phyloP scores from a whole-genome alignment of 164 flowering plant genomes.

The Nymphaea thermarum region DNA sequence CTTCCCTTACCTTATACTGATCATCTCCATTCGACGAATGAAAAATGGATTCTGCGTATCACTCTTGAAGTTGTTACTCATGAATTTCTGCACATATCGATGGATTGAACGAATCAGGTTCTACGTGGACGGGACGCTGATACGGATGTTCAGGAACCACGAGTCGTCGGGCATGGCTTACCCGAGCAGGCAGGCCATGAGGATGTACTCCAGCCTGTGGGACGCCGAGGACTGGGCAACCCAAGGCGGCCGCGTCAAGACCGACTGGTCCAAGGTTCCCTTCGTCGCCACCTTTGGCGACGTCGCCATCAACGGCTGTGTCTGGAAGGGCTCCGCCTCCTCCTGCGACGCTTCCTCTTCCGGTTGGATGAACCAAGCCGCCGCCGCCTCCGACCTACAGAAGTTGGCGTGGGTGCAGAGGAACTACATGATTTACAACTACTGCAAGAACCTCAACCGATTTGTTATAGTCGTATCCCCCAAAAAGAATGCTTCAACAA shows the following conservation, averaged over 20 bases:
- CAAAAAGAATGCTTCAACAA: no score
- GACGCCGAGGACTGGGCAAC: slow-evolving; percentile 21
- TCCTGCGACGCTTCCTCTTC: slow-evolving; percentile 5
- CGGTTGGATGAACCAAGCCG: slow-evolving; percentile 5
- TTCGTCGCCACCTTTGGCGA: slow-evolving; percentile 14
- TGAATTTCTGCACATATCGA: no score
- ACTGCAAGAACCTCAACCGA: no score
- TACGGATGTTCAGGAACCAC: slow-evolving; percentile 13
- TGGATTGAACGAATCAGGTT: no score
- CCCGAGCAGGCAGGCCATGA: slow-evolving; percentile 16
- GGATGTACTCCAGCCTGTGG: slow-evolving; percentile 17
- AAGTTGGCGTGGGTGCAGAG: slow-evolving; percentile 11
- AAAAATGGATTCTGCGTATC: no score
- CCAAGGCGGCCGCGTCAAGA: slow-evolving; percentile 15
- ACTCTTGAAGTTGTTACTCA: no score
- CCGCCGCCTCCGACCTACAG: slow-evolving; percentile 6
- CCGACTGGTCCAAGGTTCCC: slow-evolving; percentile 15
- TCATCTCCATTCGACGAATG: no score
- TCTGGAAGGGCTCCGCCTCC: slow-evolving; percentile 10
- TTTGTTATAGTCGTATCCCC: no score
- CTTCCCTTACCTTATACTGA: no score
- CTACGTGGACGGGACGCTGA: slow-evolving; percentile 14
- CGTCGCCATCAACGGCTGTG: slow-evolving; percentile 10
- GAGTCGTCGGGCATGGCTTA: slow-evolving; percentile 9
- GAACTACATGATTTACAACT: slow-evolving; percentile 20